These are phyloP conservation scores for Didymella pinodella DNA, from an alignment of 2,329 filamentous ascomycete genomes.

Conservation along the genomic window DNA sequence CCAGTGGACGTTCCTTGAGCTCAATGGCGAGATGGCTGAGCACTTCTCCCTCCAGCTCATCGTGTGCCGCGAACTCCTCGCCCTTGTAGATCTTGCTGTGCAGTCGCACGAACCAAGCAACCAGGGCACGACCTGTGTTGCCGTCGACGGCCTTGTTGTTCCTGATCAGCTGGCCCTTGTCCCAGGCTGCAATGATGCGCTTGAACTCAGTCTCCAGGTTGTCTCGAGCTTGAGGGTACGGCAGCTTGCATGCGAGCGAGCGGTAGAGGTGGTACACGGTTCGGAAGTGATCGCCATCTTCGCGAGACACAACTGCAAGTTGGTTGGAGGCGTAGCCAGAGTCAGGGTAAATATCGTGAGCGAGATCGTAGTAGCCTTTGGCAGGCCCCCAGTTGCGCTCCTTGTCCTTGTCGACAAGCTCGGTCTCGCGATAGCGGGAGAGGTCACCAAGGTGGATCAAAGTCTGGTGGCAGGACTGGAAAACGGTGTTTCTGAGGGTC, in stretches of 20 bases:
- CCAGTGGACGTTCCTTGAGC: conserved; percentile 72
- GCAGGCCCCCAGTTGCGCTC: conserved; percentile 80
- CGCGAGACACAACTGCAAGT: conserved; percentile 82
- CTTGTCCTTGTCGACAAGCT: conserved; percentile 72
- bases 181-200: conserved; percentile 66
- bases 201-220: conserved; percentile 85
- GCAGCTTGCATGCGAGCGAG: conserved; percentile 75
- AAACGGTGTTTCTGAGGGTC: conserved; percentile 66
- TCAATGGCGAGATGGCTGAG: conserved; percentile 78
- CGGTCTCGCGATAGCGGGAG: conserved; percentile 80
- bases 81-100: conserved; percentile 87
- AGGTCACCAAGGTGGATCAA: conserved; percentile 90
- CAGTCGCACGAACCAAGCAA: conserved; percentile 83
- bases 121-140: conserved; percentile 69
- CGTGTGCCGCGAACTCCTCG: conserved; percentile 74
- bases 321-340: conserved; percentile 90
- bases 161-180: conserved; percentile 61
- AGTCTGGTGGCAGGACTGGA: conserved; percentile 80
- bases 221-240: conserved; percentile 74
- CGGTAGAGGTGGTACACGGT: conserved; percentile 91
- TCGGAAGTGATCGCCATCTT: conserved; percentile 79
- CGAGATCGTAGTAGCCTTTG: conserved; percentile 83
- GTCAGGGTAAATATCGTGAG: conserved; percentile 77
- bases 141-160: conserved; percentile 50
- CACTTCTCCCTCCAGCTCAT: conserved; percentile 86